Percentiles rank a stretch among this genome's conserved stretches.
Conservation (phyloP, 352 stramenopile genomes). For the Albugo candida region DNA sequence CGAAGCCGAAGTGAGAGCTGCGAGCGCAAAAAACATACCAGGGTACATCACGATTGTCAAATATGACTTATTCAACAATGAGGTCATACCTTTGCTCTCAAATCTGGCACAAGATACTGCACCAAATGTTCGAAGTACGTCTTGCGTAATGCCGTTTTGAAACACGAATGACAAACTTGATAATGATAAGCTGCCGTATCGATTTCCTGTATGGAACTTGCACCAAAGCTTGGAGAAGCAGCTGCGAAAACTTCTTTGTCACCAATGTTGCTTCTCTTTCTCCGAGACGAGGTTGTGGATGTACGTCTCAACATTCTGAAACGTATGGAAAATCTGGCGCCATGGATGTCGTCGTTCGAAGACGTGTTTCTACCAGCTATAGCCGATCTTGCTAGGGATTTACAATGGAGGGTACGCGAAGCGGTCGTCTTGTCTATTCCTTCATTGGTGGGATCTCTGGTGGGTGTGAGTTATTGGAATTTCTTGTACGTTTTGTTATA, state of each 20-base stretch:
- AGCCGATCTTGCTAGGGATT: slow-evolving; percentile 79
- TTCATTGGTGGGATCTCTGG: slow-evolving; percentile 77
- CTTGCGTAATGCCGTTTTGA: background rate
- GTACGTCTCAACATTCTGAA: slow-evolving; percentile 89
- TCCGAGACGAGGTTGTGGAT: slow-evolving; percentile 81
- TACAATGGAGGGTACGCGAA: slow-evolving; percentile 89
- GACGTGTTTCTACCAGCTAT: slow-evolving; percentile 65
- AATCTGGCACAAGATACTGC: slow-evolving; percentile 84
- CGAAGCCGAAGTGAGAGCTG: slow-evolving; percentile 86
- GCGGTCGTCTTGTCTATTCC: slow-evolving; percentile 82
- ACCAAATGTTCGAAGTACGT: slow-evolving; percentile 63
- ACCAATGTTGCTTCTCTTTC: slow-evolving; percentile 58
- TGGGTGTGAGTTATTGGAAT: slow-evolving; percentile 14
- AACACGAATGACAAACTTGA: background rate
- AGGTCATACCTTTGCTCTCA: slow-evolving; percentile 81
- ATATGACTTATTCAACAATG: slow-evolving; percentile 72
- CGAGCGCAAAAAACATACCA: slow-evolving; percentile 83
- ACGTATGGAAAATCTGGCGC: slow-evolving; percentile 78
- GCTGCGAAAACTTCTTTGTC: slow-evolving; percentile 74
- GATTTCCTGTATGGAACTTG: slow-evolving; percentile 83
- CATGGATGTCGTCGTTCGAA: slow-evolving; percentile 83
- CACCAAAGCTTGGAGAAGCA: slow-evolving; percentile 77
- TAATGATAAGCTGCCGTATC: slow-evolving; percentile 36
- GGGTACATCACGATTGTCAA: slow-evolving; percentile 85
- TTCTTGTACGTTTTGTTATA: slow-evolving; percentile 27